phyloP scores from a whole-genome alignment of 2,329 filamentous ascomycete genomes.

The Pseudocercospora eumusae region DNA sequence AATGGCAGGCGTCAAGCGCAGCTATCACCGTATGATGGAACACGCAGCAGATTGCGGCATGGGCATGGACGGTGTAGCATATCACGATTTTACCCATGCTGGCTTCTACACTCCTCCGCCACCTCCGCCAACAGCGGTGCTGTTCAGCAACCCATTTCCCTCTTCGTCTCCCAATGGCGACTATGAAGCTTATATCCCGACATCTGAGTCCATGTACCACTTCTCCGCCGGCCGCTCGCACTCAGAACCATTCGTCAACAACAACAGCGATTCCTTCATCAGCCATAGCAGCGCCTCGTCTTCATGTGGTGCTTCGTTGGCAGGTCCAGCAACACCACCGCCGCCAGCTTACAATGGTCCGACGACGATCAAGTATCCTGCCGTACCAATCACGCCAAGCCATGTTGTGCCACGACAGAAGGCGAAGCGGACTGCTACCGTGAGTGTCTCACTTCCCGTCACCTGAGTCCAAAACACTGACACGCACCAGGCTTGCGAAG shows the following conservation, averaged over 20 bases:
- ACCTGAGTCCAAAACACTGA: not conserved
- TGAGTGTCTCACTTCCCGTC: conserved; percentile 14
- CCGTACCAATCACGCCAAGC: conserved; percentile 30
- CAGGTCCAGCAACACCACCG: conserved; percentile 26
- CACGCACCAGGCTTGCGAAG: conserved; percentile 28
- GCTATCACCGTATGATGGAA: conserved; percentile 27
- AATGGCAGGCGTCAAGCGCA: conserved; percentile 25
- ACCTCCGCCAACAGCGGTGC: conserved; percentile 22
- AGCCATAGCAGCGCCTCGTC: conserved; percentile 25
- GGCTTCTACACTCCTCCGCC: conserved; percentile 27
- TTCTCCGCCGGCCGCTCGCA: conserved; percentile 22
- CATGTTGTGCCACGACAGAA: conserved; percentile 29
- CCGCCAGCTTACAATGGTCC: conserved; percentile 15
- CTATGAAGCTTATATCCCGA: conserved; percentile 28
- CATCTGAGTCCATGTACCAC: conserved; percentile 23
- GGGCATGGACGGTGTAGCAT: conserved; percentile 26
- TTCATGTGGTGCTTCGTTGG: conserved; percentile 27
- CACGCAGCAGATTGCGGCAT: conserved; percentile 21
- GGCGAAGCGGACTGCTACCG: conserved; percentile 32
- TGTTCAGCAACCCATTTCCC: conserved; percentile 29
- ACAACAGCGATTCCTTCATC: conserved; percentile 23
- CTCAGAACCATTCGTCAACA: conserved; percentile 26
- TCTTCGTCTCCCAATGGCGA: conserved; percentile 15
- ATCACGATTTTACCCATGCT: conserved; percentile 26
- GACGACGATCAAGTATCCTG: conserved; percentile 24